These are phyloP conservation scores for Knoxia roxburghii DNA, from an alignment of 257 asterid species.

Conservation along the genomic window DNA sequence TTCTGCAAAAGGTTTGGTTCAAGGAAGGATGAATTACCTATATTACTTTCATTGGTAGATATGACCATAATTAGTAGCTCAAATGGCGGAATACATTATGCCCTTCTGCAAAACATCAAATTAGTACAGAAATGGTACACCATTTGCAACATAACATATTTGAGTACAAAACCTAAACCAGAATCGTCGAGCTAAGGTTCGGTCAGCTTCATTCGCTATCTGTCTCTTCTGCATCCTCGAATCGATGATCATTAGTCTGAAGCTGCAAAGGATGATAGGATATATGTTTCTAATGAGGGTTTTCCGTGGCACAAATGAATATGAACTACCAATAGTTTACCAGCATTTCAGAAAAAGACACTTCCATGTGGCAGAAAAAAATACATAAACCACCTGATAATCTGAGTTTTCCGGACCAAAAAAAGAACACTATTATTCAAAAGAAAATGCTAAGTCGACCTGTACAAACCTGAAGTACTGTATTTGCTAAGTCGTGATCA, in stretches of 20 bases:
- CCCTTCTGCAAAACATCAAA: conserved; percentile 11
- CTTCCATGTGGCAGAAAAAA: no score
- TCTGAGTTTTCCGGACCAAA: no score
- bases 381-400: no score
- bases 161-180: not conserved
- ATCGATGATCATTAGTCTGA: conserved; percentile 73
- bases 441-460: not conserved
- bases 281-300: conserved; percentile 2
- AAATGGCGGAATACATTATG: no score
- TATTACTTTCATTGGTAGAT: no score
- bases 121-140: conserved; percentile 4
- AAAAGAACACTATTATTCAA: not conserved
- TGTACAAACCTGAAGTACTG: conserved; percentile 65
- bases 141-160: not conserved
- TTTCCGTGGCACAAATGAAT: not conserved
- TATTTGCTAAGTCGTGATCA: conserved; percentile 55
- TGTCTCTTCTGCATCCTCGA: conserved; percentile 92
- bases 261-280: conserved; percentile 49
- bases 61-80: no score
- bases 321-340: no score
- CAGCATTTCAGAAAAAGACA: no score
- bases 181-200: conserved; percentile 20
- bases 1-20: no score
- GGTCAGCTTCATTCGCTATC: conserved; percentile 43
- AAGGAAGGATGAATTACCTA: no score